Evolutionary conservation across 164 flowering plant genomes (phyloP), one percentile per base, ranked within the genome.

Genomic region (grape (Vitis vinifera)): DNA sequence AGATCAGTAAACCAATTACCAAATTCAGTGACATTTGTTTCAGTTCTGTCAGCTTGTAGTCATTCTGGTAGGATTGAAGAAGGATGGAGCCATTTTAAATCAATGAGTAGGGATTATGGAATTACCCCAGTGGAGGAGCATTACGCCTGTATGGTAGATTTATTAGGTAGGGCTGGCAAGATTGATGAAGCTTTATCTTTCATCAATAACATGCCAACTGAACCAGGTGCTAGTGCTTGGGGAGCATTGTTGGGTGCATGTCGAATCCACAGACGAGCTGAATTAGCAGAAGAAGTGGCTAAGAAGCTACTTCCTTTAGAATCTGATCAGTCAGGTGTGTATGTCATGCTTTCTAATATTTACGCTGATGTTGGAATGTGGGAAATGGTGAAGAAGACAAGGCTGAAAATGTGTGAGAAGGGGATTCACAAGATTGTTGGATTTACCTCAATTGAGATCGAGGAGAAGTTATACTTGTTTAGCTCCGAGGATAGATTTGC

Each of bases 51-150:
- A 63, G 81, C 81, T 11, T 74, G 75, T 31, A 88, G 87, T 72
- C 92, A 89, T 78, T 76, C 89, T 9, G 97, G 93, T 17, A 59
- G 81, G 30, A 77, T 89, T 4, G 83, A 86, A 71, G 86, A 84
- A 71, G 91, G 93, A 14, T 59, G 69, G 60, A 69, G n/a, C 3
- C 50, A 76, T 71, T 88, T 89, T 63, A 73, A 56, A 23, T 82
- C 72, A 59, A 88, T 87, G 88, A 69, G n/a, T 14, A 62, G 74
- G 37, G 72, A 81, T 31, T 78, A 82, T 73, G 67, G 68, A 37
- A 67, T 80, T 2, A 16, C 30, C 61, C 89, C 91, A 9, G 12
- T 70, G 44, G 75, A 75, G 62, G 89, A 87, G 76, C 97, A 91
- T 65, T 86, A 83, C 67, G 73, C 75, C n/a, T 91, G 91, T 71